These are phyloP conservation scores for Leccinum obscurum DNA, from an alignment of 768 basidiomycete species.

Conservation along the genomic window DNA sequence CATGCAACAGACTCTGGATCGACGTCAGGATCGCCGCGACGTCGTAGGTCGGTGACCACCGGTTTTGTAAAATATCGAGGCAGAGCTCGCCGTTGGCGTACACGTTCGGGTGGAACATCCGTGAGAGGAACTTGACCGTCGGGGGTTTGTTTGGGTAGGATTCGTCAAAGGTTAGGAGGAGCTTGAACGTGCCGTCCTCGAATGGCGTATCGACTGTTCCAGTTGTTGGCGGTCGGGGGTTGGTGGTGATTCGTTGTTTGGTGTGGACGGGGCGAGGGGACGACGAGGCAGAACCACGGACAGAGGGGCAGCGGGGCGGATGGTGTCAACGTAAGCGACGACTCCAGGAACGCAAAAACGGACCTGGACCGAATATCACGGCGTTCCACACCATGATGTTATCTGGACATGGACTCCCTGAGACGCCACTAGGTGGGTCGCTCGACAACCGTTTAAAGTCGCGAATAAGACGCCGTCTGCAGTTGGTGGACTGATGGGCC, in stretches of 20 bases:
- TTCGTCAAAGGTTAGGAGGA: slow-evolving; percentile 93
- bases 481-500: slow-evolving; percentile 77
- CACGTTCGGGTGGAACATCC: slow-evolving; percentile 99
- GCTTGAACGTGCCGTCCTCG: slow-evolving; percentile 98
- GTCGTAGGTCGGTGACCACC: slow-evolving; percentile 99
- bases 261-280: no score
- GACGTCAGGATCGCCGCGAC: slow-evolving; percentile 97
- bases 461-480: slow-evolving; percentile 92
- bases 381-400: slow-evolving; percentile 99
- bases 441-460: slow-evolving; percentile 96
- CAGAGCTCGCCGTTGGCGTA: slow-evolving; percentile 98
- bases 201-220: slow-evolving; percentile 91
- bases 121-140: slow-evolving; percentile 92
- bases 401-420: slow-evolving; percentile 94
- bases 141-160: slow-evolving; percentile 99
- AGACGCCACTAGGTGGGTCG: slow-evolving; percentile 95
- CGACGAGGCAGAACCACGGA: not conserved
- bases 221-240: not conserved
- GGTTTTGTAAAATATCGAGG: slow-evolving; percentile 96
- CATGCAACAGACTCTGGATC: slow-evolving; percentile 93
- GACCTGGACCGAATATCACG: slow-evolving; percentile 98
- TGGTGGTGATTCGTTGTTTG: no score
- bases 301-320: not conserved
- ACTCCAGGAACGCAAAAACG: slow-evolving; percentile 29
- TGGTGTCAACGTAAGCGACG: not conserved